Evolutionary conservation across 306 rosid species (phyloP), one percentile per base, ranked within the genome.

Genomic region (Rosa chinensis): DNA sequence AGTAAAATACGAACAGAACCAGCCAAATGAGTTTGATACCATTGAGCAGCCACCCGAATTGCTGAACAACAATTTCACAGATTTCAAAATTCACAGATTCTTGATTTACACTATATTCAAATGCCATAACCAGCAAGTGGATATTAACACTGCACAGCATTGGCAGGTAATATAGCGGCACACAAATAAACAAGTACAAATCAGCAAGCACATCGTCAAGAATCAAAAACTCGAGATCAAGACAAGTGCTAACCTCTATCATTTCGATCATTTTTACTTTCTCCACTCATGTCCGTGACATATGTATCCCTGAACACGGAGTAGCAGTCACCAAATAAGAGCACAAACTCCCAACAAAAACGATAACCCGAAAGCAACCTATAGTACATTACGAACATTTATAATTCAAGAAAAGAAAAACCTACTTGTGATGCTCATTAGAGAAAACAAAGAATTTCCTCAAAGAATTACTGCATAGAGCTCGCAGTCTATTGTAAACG

Each of bases 1-100:
- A 93, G 99, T 76, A 95, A 84, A 87, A 95, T 90, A 79, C 74
- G 85, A 37, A 84, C 87, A 10, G 89, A 89, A 49, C 84, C 90
- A 53, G 98, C 97, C 58, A 95, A 94, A 84, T 95, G 99, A 66
- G 74, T 95, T 86, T 95, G 98, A 85, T 95, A 95, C 99, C 99
- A 95, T 42, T 90, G 97, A 58, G 98, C 77, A 72, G 98, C 99
- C 81, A 91, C 96, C 77, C 99, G 92, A 56, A 95, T 95, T 47
- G 99, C 99, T 95, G 94, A 82, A 77, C 76, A 25, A 69, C 78
- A 82, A 83, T 66, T 79, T 82, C 12, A 52, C 47, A 77, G 48
- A 23, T 48, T 32, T 75, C 49, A 42, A 81, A 77, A 63, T 10
- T 5, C 23, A 39, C 6, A 73, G 28, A 52, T 63, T 40, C 75